Percentiles rank a stretch among this genome's conserved stretches.
Conservation (phyloP, 441 rosid genomes). For the Adansonia madagascariensis region DNA sequence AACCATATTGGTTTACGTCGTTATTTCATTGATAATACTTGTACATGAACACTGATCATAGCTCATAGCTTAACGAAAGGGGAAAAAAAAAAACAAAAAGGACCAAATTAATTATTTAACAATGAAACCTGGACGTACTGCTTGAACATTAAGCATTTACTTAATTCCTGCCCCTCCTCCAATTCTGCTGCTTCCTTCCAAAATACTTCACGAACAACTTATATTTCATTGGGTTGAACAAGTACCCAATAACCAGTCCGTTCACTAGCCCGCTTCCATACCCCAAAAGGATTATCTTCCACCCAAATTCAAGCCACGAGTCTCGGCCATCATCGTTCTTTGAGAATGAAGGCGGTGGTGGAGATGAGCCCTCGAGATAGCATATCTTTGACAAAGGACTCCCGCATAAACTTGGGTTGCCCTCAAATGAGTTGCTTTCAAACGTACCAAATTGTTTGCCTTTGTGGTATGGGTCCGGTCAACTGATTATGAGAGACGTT, state of each 20-base stretch:
- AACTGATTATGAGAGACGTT: slow-evolving; percentile 9
- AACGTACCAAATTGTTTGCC: slow-evolving; percentile 8
- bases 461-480: slow-evolving; percentile 8
- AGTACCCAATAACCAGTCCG: slow-evolving; percentile 5
- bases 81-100: background rate
- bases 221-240: background rate
- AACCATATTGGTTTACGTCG: background rate
- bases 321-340: background rate
- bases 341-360: background rate
- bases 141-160: background rate
- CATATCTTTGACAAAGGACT: background rate
- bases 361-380: background rate
- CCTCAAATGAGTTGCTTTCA: background rate
- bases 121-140: background rate
- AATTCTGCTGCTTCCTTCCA: background rate
- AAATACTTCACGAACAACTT: background rate
- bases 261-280: slow-evolving; percentile 25
- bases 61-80: background rate
- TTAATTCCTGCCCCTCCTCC: background rate
- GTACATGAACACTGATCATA: background rate
- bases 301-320: background rate
- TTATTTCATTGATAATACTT: background rate
- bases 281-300: slow-evolving; percentile 5
- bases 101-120: background rate
- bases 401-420: slow-evolving; percentile 1